Percentiles rank a stretch among this genome's conserved stretches.
These are phyloP conservation scores for Termitomyces eurrhizus DNA, from an alignment of 768 basidiomycete genomes.

Conservation along the genomic window DNA sequence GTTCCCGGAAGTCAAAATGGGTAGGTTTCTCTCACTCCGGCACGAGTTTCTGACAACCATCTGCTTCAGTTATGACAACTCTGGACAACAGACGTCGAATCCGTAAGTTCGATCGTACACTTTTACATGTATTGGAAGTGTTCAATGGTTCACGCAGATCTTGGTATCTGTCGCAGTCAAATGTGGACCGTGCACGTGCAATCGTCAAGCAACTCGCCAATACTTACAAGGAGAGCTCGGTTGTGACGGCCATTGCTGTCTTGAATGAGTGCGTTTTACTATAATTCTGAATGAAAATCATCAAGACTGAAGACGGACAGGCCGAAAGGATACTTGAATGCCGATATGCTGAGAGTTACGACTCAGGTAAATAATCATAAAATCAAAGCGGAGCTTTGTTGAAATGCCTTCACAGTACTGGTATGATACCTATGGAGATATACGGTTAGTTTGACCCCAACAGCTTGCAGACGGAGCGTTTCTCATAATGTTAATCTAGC, in stretches of 20 bases:
- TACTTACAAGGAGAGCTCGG: conserved; percentile 50
- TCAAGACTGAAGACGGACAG: conserved; percentile 45
- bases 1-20: conserved; percentile 88
- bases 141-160: conserved; percentile 24
- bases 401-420: conserved; percentile 48
- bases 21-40: conserved; percentile 18
- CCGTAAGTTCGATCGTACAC: conserved; percentile 37
- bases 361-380: conserved; percentile 30
- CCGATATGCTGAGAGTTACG: conserved; percentile 42
- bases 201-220: conserved; percentile 60
- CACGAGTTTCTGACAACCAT: conserved; percentile 1
- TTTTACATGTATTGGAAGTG: conserved; percentile 2
- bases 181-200: conserved; percentile 61
- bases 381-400: neutral
- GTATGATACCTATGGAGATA: conserved; percentile 68
- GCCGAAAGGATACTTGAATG: neutral
- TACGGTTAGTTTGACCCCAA: conserved; percentile 43
- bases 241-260: conserved; percentile 67
- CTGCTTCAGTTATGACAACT: conserved; percentile 68
- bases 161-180: conserved; percentile 65
- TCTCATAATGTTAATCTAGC: conserved; percentile 17
- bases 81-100: conserved; percentile 55
- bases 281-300: conserved; percentile 38
- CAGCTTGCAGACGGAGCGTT: neutral
- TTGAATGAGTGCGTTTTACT: conserved; percentile 62